Percentiles rank a stretch among this genome's conserved stretches.
These are phyloP conservation scores for Globisporangium acanthophoron DNA, from an alignment of 352 stramenopile genomes.

Conservation along the genomic window DNA sequence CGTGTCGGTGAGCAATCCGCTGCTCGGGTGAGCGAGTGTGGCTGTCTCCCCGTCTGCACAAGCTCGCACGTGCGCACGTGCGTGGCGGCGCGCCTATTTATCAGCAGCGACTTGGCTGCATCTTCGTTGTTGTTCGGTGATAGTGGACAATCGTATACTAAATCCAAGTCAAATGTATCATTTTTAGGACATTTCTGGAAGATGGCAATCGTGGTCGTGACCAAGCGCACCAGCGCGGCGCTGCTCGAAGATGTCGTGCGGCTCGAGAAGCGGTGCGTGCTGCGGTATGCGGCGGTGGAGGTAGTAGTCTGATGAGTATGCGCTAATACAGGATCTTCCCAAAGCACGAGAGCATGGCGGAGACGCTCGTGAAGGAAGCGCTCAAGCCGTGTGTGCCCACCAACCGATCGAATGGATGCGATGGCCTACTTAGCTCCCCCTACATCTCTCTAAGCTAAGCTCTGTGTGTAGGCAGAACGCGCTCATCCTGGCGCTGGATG, in stretches of 20 bases:
- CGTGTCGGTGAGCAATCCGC: conserved; percentile 5
- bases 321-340: conserved; percentile 6
- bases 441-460: too few species aligned
- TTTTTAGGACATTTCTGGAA: not conserved
- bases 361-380: conserved; percentile 11
- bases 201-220: conserved; percentile 13
- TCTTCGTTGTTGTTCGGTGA: not conserved
- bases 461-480: conserved; percentile 23
- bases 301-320: not conserved
- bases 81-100: conserved; percentile 5
- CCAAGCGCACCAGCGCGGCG: conserved; percentile 2
- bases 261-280: conserved; percentile 13
- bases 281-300: not conserved
- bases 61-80: not conserved
- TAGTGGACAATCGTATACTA: not conserved
- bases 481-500: conserved; percentile 28
- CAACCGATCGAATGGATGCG: not conserved
- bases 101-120: not conserved
- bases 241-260: conserved; percentile 9
- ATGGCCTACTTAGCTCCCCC: too few species aligned
- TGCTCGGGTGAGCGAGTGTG: not conserved
- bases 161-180: conserved; percentile 2
- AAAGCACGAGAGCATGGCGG: conserved; percentile 15
- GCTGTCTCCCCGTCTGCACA: not conserved
- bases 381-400: not conserved